phyloP scores from a whole-genome alignment of 345 rosid species.

The Orychophragmus violaceus region DNA sequence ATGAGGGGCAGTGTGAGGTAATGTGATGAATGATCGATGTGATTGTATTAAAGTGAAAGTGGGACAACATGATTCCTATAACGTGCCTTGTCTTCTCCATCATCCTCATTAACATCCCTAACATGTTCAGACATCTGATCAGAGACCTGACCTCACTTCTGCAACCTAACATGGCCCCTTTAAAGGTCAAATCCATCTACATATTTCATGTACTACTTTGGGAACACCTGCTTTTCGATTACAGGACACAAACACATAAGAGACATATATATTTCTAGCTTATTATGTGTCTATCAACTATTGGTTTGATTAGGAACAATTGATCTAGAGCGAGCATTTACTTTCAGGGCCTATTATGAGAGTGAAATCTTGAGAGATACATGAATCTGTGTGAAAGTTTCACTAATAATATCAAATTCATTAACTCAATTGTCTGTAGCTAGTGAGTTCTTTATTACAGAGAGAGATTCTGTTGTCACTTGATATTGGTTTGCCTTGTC shows the following conservation, averaged over 20 bases:
- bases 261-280: neutral
- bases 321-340: neutral
- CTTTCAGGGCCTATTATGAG: neutral
- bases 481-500: too few species aligned
- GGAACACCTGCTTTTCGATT: neutral
- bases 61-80: conserved; percentile 30
- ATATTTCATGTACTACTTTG: neutral
- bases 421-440: neutral
- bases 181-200: conserved; percentile 23
- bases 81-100: conserved; percentile 35
- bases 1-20: neutral
- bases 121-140: conserved; percentile 33
- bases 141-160: conserved; percentile 33
- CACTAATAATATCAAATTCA: neutral
- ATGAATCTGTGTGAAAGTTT: neutral
- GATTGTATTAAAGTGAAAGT: conserved; percentile 10
- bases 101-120: conserved; percentile 27
- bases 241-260: neutral
- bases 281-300: conserved; percentile 1
- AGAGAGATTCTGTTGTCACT: too few species aligned
- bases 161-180: conserved; percentile 32
- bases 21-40: conserved; percentile 22
- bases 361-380: neutral
- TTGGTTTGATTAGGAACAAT: neutral
- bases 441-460: too few species aligned